Evolutionary conservation across 345 rosid genomes (phyloP), one percentile per base, ranked within the genome.

Genomic region (Carallia brachiata): DNA sequence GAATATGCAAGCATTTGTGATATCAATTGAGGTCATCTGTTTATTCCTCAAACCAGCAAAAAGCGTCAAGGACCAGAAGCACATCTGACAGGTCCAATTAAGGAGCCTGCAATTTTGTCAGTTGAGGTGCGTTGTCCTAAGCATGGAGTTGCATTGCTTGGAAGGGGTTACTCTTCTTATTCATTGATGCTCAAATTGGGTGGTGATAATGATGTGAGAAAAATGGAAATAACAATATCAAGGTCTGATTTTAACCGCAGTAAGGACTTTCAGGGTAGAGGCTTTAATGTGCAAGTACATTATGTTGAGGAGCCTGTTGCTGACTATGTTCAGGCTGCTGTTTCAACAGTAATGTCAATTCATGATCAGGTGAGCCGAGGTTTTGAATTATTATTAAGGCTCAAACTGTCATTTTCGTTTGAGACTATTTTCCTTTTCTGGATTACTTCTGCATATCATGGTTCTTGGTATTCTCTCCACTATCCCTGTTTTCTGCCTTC

Each of bases 91-190:
- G 80, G 77, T 71, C 87, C 84, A 47, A 78, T 72, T 16, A 80
- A 80, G 80, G 97, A 89, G 79, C 97, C 99, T 76, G 89, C 98
- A 52, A 87, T 95, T 83, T 79, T 95, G 61, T 95, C 97, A 27
- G 96, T 92, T 36, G 99, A 92, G 96, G 98, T 94, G 78, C 68
- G 55, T 60, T 74, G 13, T 65, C 47, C 52, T 57, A 60, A 16
- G 50, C 53, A 47, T 39, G 57, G 27, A 52, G 62, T 16, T 39
- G 59, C 56, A 8, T 40, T 63, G 6, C 13, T 27, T 65, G 65
- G 54, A 57, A 37, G 37, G 13, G 54, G 34, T 52, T 69, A 53
- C 31, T 60, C 48, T n/a, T 34, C 52, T 13, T 32, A 68, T 32
- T 53, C 17, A 36, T 15, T n/a, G 69, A 57, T 64, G 47, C 27